Base-by-base conservation (phyloP, 2,329 filamentous ascomycete species). In the Tolypocladium tundrense region DNA sequence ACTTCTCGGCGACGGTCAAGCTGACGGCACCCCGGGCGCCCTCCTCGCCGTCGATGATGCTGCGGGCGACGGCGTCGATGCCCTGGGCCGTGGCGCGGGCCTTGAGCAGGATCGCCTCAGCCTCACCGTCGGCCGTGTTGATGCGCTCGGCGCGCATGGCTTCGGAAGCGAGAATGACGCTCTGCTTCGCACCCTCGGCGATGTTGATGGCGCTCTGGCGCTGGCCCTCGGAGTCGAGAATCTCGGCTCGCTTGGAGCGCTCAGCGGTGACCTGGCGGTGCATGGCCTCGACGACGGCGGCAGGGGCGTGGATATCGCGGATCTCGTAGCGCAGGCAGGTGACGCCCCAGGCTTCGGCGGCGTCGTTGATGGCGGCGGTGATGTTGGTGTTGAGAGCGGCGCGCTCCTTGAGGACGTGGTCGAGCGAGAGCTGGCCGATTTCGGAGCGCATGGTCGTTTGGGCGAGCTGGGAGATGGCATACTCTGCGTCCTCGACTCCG, bases 361-460 rank as follows among this genome's bases (percentile, higher is more conserved):
- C 94, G 73, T 97, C 93, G 73, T 99, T 99, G 81, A 99, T 97
- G 50, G 94, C 93, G 58, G 90, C 88, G n/a, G 94, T 97, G 71
- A 99, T 99, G 77, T 99, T 97, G 63, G 86, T 91, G 79, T 99
- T 99, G 65, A 99, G 86, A 24, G 91, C 90, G 3, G 92, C 91
- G 63, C 94, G 91, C 80, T 99, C 94, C 73, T 97, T 97, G 59
- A 99, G 83, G 51, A 99, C 94, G 75, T 99, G 93, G 74, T 99
- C 94, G 66, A 99, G 88, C 1, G 91, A 90, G 60, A 99, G 82
- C 74, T 97, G 94, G 63, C 94, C 94, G 67, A 99, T 99, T 75
- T 99, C 94, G 68, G 89, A 95, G 68, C 94, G 91, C 94, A 99
- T 99, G 0, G 94, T 97, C 13, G 94, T 99, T 77, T 99, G 94